Base-by-base conservation (phyloP, 768 basidiomycete species). In the Suillus sp. region DNA sequence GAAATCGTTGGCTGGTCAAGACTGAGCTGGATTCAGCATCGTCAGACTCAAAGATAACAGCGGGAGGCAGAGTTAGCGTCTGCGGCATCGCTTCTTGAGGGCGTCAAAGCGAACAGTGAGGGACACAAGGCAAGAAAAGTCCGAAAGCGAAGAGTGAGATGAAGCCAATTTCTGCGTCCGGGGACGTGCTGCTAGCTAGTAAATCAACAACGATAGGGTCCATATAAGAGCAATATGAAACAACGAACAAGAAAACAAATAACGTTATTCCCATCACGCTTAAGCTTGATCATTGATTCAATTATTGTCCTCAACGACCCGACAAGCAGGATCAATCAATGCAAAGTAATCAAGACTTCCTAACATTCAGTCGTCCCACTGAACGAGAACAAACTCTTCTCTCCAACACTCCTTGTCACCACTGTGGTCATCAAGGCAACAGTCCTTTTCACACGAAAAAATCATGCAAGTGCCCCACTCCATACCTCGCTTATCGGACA, bases 401-500 rank as follows among this genome's bases (percentile, higher is more conserved):
- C 81, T 80, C 92, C 92, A 94, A 30, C 73, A 75, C 18, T 78
- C 76, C 62, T 67, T 42, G 32, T 80, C 79, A 32, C 73, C 75
- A 11, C 78, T 79, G 6, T 75, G 78, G 27, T 77, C 80, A 50
- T 75, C 78, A 60, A 78, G 60, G 70, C 85, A 87, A 72, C 95
- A 97, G 73, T 96, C 93, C 53, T 82, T 82, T 69, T 84, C 83
- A 70, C 96, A 98, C 1, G 91, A 91, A 76, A 95, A 96, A 11
- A 99, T 81, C 79, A 96, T 80, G 62, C 90, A 88, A 1, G 92
- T 96, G 0, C 96, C 96, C 94, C 95, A 99, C 63, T 96, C 94
- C 93, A 99, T 95, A 0, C 89, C 90, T 47, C 78, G 77, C 59
- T 81, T 79, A 16, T 79, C 84, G 1, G 76, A 72, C 11, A 76